Conservation (phyloP, 2,329 filamentous ascomycete genomes). For the Chalaropsis thielavioides region DNA sequence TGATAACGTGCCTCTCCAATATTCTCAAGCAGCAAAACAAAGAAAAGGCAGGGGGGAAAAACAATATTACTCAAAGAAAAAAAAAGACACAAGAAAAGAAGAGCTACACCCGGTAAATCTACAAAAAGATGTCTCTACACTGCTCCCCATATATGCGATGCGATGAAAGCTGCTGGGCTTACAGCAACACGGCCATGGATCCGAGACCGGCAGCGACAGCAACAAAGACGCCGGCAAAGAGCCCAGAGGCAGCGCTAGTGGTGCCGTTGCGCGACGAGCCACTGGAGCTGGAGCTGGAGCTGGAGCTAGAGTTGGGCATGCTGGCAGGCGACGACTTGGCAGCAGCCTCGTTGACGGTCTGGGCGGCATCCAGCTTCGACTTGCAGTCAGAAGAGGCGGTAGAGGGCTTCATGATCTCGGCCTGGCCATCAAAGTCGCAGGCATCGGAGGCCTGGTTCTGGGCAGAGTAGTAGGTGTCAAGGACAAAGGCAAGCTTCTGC, state of each 20-base stretch:
- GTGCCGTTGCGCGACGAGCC: not conserved
- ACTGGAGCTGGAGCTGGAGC: not conserved
- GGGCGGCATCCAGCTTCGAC: conserved; percentile 46
- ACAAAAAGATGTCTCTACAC: not conserved
- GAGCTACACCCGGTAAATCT: conserved; percentile 1
- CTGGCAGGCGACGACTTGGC: conserved; percentile 23
- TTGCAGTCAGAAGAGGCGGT: conserved; percentile 40
- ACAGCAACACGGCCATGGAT: conserved; percentile 12
- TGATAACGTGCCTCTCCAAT: not conserved
- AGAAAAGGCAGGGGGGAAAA: conserved; percentile 3
- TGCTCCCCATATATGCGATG: not conserved
- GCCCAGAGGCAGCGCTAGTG: conserved; percentile 8
- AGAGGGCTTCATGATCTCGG: conserved; percentile 37
- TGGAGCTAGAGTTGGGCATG: conserved; percentile 4
- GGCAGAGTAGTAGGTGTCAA: conserved; percentile 56
- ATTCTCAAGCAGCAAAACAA: not conserved
- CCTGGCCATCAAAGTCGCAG: conserved; percentile 59
- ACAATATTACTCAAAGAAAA: conserved; percentile 11
- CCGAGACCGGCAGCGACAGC: conserved; percentile 5
- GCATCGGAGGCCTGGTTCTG: conserved; percentile 41
- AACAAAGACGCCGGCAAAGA: conserved; percentile 10
- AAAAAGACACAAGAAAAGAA: conserved; percentile 1
- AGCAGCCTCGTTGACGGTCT: conserved; percentile 36
- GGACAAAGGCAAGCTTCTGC: conserved; percentile 58
- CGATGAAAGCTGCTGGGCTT: not conserved